These are phyloP conservation scores for Cardamine chenopodiifolia DNA, from an alignment of 345 rosid species.

Conservation along the genomic window DNA sequence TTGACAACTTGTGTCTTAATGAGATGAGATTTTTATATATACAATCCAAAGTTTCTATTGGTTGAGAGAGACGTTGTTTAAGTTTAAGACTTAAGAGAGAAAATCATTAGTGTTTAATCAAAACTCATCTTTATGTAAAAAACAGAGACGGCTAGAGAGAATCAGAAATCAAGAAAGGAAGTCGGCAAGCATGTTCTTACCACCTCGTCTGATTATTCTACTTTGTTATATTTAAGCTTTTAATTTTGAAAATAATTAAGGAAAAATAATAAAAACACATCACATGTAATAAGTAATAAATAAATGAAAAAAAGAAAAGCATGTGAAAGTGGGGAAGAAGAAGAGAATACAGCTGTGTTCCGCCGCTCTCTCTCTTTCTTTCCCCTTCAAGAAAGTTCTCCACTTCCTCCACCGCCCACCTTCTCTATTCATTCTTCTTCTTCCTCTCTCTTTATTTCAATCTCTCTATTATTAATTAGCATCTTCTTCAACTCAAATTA, in stretches of 20 bases:
- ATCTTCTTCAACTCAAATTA: slow-evolving; percentile 3
- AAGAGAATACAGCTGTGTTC: slow-evolving; percentile 36
- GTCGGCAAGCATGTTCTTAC: slow-evolving; percentile 65
- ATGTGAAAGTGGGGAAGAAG: slow-evolving; percentile 39
- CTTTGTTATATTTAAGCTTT: neutral
- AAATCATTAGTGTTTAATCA: neutral
- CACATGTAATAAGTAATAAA: slow-evolving; percentile 39
- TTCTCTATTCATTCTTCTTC: slow-evolving; percentile 4
- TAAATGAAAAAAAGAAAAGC: slow-evolving; percentile 29
- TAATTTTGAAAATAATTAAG: neutral
- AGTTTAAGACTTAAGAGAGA: neutral
- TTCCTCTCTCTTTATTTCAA: neutral
- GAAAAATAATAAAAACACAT: slow-evolving; percentile 25
- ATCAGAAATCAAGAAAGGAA: slow-evolving; percentile 52
- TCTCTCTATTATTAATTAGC: slow-evolving; percentile 11
- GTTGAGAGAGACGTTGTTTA: neutral
- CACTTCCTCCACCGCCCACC: slow-evolving; percentile 40
- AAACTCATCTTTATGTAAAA: slow-evolving; percentile 16
- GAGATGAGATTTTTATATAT: slow-evolving; percentile 24
- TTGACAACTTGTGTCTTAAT: slow-evolving; percentile 40
- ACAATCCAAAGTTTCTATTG: neutral
- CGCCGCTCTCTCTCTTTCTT: slow-evolving; percentile 43
- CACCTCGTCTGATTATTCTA: slow-evolving; percentile 33
- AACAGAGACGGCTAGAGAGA: slow-evolving; percentile 29
- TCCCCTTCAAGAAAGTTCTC: slow-evolving; percentile 41